These are phyloP conservation scores for Ganoderma multipileum DNA, from an alignment of 1,284 basidiomycete genomes.

Conservation along the genomic window DNA sequence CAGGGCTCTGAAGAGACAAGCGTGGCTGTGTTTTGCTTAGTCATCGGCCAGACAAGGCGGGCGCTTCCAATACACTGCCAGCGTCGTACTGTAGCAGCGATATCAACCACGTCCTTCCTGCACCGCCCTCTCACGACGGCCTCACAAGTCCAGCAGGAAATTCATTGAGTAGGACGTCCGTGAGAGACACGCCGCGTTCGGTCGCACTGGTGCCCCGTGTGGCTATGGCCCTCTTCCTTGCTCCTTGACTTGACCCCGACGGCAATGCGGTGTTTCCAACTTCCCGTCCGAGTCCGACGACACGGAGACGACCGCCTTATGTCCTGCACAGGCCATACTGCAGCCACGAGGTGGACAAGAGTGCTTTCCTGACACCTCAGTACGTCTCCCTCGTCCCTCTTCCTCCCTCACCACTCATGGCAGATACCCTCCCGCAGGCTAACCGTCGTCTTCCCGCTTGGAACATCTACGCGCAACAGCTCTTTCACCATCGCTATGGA, in stretches of 20 bases:
- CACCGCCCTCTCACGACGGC: not conserved
- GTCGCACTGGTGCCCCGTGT: not conserved
- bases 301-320: not conserved
- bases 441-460: constrained; percentile 1
- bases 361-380: not conserved
- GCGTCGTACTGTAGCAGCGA: not conserved
- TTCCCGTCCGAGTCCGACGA: not conserved
- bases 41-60: not conserved
- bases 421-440: not conserved
- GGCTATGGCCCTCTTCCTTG: not conserved
- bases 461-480: constrained; percentile 13
- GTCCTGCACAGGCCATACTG: not conserved
- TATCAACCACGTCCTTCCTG: not conserved
- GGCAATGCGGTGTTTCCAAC: not conserved
- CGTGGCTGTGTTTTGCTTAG: not conserved
- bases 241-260: not conserved
- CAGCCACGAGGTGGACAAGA: not conserved
- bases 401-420: not conserved
- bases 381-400: not conserved
- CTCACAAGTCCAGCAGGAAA: not conserved
- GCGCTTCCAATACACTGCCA: not conserved
- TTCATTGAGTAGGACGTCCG: not conserved
- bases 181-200: not conserved
- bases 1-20: not conserved
- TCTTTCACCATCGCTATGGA: constrained; percentile 17